Evolutionary conservation across 2,329 filamentous ascomycete species (phyloP).

Genomic region (Akanthomyces dipterigenus): DNA sequence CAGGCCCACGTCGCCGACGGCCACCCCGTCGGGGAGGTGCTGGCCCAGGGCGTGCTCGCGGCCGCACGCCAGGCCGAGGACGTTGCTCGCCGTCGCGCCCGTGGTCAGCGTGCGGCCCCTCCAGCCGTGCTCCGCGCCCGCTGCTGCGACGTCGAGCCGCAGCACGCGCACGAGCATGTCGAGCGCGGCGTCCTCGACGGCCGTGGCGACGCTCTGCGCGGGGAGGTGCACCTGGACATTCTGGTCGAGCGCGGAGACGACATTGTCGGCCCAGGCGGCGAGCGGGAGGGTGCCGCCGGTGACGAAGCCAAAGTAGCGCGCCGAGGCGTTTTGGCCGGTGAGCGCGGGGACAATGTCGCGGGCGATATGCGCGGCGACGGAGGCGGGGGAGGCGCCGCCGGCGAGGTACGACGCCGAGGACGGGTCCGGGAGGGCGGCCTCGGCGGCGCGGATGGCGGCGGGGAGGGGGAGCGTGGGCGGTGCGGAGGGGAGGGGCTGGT

Average conservation of each 20-base stretch:
- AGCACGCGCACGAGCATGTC: constrained; percentile 63
- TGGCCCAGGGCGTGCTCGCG: constrained; percentile 55
- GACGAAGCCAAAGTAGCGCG: constrained; percentile 82
- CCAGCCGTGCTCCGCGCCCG: constrained; percentile 56
- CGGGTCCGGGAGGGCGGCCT: constrained; percentile 32
- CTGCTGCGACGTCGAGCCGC: constrained; percentile 35
- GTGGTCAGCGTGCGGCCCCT: constrained; percentile 47
- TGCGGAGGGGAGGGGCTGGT: constrained; percentile 13
- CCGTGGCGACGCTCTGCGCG: constrained; percentile 65
- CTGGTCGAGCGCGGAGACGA: constrained; percentile 77
- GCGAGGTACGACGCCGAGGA: constrained; percentile 25
- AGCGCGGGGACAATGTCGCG: constrained; percentile 50
- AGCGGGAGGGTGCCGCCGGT: constrained; percentile 75
- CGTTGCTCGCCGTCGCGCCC: constrained; percentile 69
- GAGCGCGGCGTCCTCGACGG: constrained; percentile 68
- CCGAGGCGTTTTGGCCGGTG: constrained; percentile 56
- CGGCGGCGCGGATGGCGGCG: constrained; percentile 28
- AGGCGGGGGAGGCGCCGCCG: constrained; percentile 21
- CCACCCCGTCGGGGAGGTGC: constrained; percentile 24
- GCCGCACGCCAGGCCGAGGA: constrained; percentile 63
- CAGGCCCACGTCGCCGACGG: constrained; percentile 65
- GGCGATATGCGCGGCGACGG: constrained; percentile 35
- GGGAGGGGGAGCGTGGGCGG: constrained; percentile 33
- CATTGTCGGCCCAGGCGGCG: constrained; percentile 73
- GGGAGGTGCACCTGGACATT: constrained; percentile 80